Evolutionary conservation across 2,329 filamentous ascomycete species (phyloP), one percentile per base, ranked within the genome.

Genomic region (Neofusicoccum parvum): DNA sequence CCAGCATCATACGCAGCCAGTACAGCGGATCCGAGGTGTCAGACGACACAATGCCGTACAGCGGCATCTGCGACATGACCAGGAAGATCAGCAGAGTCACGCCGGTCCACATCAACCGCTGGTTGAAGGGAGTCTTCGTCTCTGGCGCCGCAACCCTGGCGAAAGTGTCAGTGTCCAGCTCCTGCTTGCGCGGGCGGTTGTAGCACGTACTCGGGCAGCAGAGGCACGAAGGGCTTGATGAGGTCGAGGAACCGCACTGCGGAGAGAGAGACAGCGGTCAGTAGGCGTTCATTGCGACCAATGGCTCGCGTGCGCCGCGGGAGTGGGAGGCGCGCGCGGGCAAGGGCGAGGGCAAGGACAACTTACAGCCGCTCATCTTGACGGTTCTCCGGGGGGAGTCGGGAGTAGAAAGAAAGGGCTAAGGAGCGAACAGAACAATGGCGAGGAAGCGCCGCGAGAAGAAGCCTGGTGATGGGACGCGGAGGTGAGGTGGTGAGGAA

Each of bases 1-100:
- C 95, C 88, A 98, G 89, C 89, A 99, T 97, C 94, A 99, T 98
- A 82, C 95, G 91, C 77, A 99, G 87, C 95, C 95, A 99, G 88
- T 99, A 99, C 76, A 99, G 87, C 73, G 95, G 96, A 84, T 99
- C 96, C 68, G 95, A 98, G 74, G 93, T 97, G 75, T 83, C 81
- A 76, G 95, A 99, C 65, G 95, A 99, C 78, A 99, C 96, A 81
- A 99, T 99, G 83, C 95, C 95, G 84, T 99, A 99, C 39, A 84
- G 74, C 39, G 95, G 76, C 95, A 99, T 98, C 85, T 97, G 95
- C 85, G 93, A 97, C 95, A 99, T 99, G 82, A 99, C 93, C 87
- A 99, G 85, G 88, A 99, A 99, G 84, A 98, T 96, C 80, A 99
- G 86, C 74, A 99, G 88, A 71, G 95, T 98, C 80, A 79, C 76